Base-by-base conservation (phyloP, 2,329 filamentous ascomycete species). In the Colletotrichum sansevieriae region DNA sequence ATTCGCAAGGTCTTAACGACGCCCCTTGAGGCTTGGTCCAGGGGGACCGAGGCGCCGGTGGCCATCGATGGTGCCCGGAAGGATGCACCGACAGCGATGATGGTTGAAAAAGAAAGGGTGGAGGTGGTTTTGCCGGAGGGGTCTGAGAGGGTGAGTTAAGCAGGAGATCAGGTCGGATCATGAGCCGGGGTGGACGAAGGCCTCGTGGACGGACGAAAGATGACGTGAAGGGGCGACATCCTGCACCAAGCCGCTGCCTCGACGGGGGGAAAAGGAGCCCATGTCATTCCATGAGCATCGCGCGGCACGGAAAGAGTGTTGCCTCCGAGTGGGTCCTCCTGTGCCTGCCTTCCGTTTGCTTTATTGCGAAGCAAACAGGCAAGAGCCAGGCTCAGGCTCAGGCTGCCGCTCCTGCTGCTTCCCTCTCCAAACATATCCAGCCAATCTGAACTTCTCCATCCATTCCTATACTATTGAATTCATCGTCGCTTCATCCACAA, bases 1-100 rank as follows among this genome's bases (percentile, higher is more conserved):
- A 11, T 58, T 15, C 52, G 54, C 1, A 58, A 58, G 54, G 65
- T 68, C 37, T 13, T 68, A 54, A 68, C 61, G 60, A 65, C 65
- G 44, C 65, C 65, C 12, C 37, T 65, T 4, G 65, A 68, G 46
- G 54, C 52, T 20, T 59, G 65, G 65, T 25, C 54, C 9, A 41
- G 61, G 39, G 13, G 39, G 18, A 25, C 35, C 3, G 41, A 18
- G 47, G 39, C 33, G 25, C 9, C 22, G 20, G n/a, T 46, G 37
- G 15, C n/a, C 4, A 10, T 22, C 2, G 15, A 6, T 18, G 15
- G 46, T 20, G n/a, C 0, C 9, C 44, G 15, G 3, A 8, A n/a
- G 4, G n/a, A 33, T 4, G 49, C 9, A 1, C 7, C 60, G 3
- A 12, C 60, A 4, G 60, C 22, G 2, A 52, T 54, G 1, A 7